Evolutionary conservation across 2,329 filamentous ascomycete species (phyloP).

Genomic region (Verticillium longisporum): DNA sequence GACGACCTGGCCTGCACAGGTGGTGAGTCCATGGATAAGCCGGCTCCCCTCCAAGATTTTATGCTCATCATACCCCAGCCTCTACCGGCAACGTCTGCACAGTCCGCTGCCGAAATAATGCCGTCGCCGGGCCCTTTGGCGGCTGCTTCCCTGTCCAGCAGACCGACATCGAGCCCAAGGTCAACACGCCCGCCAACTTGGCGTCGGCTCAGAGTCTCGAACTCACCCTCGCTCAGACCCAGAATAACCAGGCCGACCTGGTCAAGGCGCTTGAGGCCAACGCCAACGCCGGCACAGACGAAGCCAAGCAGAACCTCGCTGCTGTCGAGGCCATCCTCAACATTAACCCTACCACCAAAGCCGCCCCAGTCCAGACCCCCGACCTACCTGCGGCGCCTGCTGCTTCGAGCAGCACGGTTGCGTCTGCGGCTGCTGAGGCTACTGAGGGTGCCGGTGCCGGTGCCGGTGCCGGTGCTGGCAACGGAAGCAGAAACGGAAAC

Average conservation of each 20-base stretch:
- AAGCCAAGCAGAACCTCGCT: constrained; percentile 22
- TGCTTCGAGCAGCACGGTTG: constrained; percentile 6
- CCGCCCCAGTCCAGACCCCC: constrained; percentile 26
- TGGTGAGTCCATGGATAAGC: constrained; percentile 26
- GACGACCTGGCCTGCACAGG: constrained; percentile 40
- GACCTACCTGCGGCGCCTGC: constrained; percentile 11
- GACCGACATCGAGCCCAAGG: constrained; percentile 31
- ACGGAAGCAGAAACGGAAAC: background rate
- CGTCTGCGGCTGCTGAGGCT: constrained; percentile 6
- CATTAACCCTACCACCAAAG: constrained; percentile 18
- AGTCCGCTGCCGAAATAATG: constrained; percentile 52
- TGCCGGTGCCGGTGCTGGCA: no score
- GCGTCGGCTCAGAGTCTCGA: constrained; percentile 36
- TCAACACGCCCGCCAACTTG: constrained; percentile 38
- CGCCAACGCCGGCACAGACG: constrained; percentile 26
- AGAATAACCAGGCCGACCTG: constrained; percentile 44
- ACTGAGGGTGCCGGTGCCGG: constrained; percentile 7
- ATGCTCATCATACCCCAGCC: constrained; percentile 18
- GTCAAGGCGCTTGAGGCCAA: constrained; percentile 31
- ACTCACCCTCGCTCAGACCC: constrained; percentile 39
- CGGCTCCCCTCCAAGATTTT: background rate
- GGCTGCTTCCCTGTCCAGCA: constrained; percentile 54
- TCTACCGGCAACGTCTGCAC: constrained; percentile 54
- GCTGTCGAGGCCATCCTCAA: constrained; percentile 30
- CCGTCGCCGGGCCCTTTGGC: constrained; percentile 48